Evolutionary conservation across 208 protist genomes (phyloP).

Genomic region (Leishmania arabica): DNA sequence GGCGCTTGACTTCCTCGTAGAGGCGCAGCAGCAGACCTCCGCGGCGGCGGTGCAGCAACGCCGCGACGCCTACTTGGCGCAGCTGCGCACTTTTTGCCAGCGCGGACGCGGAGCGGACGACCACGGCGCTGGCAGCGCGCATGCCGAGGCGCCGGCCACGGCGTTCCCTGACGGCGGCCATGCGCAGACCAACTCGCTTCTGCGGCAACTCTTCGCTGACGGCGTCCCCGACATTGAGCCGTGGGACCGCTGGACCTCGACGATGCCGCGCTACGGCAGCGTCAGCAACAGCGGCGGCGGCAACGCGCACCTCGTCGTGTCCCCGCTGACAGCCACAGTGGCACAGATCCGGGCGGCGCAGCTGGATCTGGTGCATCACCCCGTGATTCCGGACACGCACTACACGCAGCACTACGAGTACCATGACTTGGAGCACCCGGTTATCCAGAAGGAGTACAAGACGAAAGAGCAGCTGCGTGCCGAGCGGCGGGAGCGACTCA

Average conservation of each 20-base stretch:
- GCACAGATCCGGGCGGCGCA: conserved; percentile 22
- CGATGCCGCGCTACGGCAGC: conserved; percentile 64
- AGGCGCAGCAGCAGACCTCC: conserved; percentile 17
- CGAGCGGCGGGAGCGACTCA: conserved; percentile 60
- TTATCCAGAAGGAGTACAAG: conserved; percentile 39
- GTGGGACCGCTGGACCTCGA: conserved; percentile 78
- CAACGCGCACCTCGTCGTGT: conserved; percentile 13
- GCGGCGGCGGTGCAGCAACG: conserved; percentile 13
- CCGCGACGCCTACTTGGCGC: conserved; percentile 27
- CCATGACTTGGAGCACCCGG: conserved; percentile 21
- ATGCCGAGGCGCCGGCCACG: neutral
- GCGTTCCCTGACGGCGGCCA: neutral
- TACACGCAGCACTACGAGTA: conserved; percentile 58
- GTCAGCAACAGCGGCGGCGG: neutral
- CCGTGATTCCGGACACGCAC: conserved; percentile 56
- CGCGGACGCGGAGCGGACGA: neutral
- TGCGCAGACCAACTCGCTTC: conserved; percentile 42
- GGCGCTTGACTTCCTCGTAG: conserved; percentile 11
- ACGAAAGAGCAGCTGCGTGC: conserved; percentile 69
- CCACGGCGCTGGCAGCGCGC: no score
- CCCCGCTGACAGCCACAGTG: conserved; percentile 17
- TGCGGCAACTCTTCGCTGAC: conserved; percentile 48
- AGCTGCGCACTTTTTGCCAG: conserved; percentile 32
- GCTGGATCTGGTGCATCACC: conserved; percentile 56
- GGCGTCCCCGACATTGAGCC: conserved; percentile 85